Evolutionary conservation across 495 filamentous ascomycete species (phyloP).

Genomic region (Lophiostoma macrostomum): DNA sequence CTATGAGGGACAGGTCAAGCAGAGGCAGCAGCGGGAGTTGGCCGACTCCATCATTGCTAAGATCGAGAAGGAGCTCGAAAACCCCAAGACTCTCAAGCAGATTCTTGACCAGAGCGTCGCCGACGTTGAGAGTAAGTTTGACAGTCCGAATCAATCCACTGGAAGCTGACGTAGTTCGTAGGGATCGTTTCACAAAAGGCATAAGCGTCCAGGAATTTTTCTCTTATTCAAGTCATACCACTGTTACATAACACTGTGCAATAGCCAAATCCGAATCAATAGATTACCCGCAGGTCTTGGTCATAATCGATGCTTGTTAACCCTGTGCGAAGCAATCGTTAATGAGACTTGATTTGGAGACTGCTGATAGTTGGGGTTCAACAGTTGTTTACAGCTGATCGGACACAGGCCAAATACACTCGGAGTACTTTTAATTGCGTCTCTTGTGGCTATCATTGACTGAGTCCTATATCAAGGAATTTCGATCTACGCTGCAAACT

Average conservation of each 20-base stretch:
- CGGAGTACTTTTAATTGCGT: too few relatives aligned
- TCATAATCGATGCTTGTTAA: too few relatives aligned
- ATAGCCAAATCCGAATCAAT: conserved; percentile 31
- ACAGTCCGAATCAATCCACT: background rate
- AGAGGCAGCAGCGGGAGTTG: conserved; percentile 94
- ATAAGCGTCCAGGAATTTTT: conserved; percentile 18
- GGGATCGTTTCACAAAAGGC: conserved; percentile 35
- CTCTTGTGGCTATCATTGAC: too few relatives aligned
- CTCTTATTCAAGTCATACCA: conserved; percentile 13
- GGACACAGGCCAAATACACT: too few relatives aligned
- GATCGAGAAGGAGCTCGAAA: conserved; percentile 97
- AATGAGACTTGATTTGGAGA: too few relatives aligned
- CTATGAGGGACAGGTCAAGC: conserved; percentile 98
- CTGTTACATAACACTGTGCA: conserved; percentile 36
- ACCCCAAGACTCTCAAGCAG: conserved; percentile 88
- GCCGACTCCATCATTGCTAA: conserved; percentile 89
- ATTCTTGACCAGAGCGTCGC: conserved; percentile 92
- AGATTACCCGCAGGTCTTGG: conserved; percentile 16
- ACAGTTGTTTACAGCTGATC: too few relatives aligned
- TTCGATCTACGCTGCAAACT: too few relatives aligned
- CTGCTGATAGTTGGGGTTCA: too few relatives aligned
- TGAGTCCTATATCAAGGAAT: too few relatives aligned
- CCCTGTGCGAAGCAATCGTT: too few relatives aligned
- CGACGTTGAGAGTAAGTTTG: conserved; percentile 89
- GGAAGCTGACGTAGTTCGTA: conserved; percentile 27